Evolutionary conservation across 139 green algal species (phyloP), one percentile per base, ranked within the genome.

Genomic region (Nannochloris sp.): DNA sequence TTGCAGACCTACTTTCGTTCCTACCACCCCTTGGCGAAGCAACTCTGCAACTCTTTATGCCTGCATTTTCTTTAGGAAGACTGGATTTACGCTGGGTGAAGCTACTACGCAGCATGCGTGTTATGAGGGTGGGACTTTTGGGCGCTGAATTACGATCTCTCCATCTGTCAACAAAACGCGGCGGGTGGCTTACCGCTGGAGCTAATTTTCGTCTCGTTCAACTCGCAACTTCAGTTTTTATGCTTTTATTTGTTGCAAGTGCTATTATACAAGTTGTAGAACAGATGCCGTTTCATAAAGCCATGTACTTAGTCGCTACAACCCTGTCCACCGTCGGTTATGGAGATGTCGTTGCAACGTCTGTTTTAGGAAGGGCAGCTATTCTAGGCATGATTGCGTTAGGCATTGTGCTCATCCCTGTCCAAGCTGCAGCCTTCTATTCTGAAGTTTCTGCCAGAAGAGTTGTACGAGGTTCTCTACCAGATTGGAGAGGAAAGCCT

Each of bases 401-500:
- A 6, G 86, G 83, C 9, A 76, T 93, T 32, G 86, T 95, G 36
- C 46, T 89, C 38, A 93, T 95, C 71, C 87, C 87, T 5, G 84
- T 90, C 15, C 78, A 83, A 39, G 76, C 86, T 23, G 64, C 68
- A 19, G 71, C 85, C 75, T 68, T 94, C 38, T 91, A 89, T 65
- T 54, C 27, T 9, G 76, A 88, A 67, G 72, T 93, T 12, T 54
- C 44, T 27, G 75, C 81, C 0, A 66, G 85, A 34, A 61, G 80
- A 12, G 57, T 79, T 32, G 69, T 74, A 33, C 54, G 69, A 3
- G 80, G 80, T 74, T 47, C 51, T 61, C 3, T 48, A 23, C 54
- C 33, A 12, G 72, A 73, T 37, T 47, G 60, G 57, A 34, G 59
- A 25, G 59, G 59, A 2, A 58, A 62, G n/a, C 68, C 77, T 13